Conservation (phyloP, 176 grass and related monocot genomes). For the Carex parvula region DNA sequence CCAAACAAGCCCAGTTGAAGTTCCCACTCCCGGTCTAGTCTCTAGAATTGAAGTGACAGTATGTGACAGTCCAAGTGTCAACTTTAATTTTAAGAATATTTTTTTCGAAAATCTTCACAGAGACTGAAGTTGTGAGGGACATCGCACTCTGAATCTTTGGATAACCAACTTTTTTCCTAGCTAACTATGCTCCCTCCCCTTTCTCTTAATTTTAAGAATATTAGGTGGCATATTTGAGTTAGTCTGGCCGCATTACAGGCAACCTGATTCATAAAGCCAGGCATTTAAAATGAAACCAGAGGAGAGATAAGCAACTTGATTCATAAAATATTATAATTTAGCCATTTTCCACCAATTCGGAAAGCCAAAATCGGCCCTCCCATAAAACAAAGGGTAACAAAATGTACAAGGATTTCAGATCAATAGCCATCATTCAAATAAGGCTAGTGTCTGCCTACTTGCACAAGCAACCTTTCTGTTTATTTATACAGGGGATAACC, state of each 20-base stretch:
- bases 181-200: no score
- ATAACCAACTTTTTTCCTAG: no score
- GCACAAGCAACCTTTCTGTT: constrained; percentile 30
- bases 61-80: background rate
- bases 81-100: background rate
- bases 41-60: no score
- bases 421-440: constrained; percentile 19
- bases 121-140: no score
- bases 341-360: constrained; percentile 24
- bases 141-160: no score
- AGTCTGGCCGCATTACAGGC: background rate
- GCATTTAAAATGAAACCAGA: background rate
- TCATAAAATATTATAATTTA: constrained; percentile 31
- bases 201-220: background rate
- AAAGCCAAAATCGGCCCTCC: constrained; percentile 23
- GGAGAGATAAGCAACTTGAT: background rate
- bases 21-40: no score
- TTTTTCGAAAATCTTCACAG: no score
- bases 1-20: no score
- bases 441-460: constrained; percentile 33
- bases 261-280: background rate
- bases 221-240: background rate
- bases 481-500: constrained; percentile 32
- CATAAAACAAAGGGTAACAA: constrained; percentile 29
- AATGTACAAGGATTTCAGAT: constrained; percentile 38